phyloP scores from a whole-genome alignment of 768 basidiomycete species.

The Pisolithus orientalis region DNA sequence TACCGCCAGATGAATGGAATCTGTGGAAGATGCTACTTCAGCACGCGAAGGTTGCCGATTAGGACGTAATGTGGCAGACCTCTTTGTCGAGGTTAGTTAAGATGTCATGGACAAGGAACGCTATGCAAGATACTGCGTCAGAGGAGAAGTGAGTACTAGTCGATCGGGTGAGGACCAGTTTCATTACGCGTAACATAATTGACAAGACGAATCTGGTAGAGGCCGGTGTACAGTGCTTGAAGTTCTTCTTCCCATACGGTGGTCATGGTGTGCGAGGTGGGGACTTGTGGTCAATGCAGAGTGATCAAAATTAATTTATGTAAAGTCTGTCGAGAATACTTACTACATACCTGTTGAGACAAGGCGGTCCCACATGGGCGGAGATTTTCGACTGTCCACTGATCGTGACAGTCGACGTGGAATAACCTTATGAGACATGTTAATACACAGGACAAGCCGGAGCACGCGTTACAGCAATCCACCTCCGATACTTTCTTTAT shows the following conservation, averaged over 20 bases:
- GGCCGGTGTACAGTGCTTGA: neutral
- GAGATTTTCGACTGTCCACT: no score
- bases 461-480: no score
- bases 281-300: no score
- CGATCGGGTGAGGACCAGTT: neutral
- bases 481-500: no score
- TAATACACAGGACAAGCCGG: no score
- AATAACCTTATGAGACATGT: no score
- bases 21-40: neutral
- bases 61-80: constrained; percentile 1
- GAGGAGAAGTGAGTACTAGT: no score
- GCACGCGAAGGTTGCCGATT: neutral
- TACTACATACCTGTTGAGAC: no score
- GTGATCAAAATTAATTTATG: no score
- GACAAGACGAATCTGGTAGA: neutral
- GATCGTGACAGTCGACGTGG: no score
- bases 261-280: neutral
- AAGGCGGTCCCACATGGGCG: no score
- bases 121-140: neutral
- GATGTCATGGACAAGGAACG: constrained; percentile 1
- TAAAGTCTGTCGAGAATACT: no score
- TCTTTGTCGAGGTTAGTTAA: constrained; percentile 16
- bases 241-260: neutral
- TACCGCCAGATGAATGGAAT: constrained; percentile 13
- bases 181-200: neutral